Percentiles rank a stretch among this genome's conserved stretches.
These are phyloP conservation scores for Clonostachys byssicola DNA, from an alignment of 2,329 filamentous ascomycete genomes.

Conservation along the genomic window DNA sequence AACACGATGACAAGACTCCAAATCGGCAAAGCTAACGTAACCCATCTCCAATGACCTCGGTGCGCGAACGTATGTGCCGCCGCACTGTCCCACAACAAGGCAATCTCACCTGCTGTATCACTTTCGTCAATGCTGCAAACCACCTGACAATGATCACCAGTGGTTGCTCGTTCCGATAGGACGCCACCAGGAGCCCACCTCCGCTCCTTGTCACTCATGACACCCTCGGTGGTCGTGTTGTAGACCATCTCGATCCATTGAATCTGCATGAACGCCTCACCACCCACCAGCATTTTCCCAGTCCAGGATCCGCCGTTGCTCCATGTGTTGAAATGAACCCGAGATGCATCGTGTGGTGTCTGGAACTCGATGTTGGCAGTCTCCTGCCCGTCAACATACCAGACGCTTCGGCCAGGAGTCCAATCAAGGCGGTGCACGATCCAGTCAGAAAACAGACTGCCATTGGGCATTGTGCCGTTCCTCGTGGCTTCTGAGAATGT, in stretches of 20 bases:
- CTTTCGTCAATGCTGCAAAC: constrained; percentile 28
- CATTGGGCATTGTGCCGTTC: constrained; percentile 39
- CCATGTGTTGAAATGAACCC: constrained; percentile 57
- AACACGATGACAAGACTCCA: no score
- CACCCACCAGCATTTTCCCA: constrained; percentile 49
- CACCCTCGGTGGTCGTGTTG: constrained; percentile 26
- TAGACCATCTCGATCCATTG: constrained; percentile 61
- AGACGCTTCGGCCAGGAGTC: constrained; percentile 46
- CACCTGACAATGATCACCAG: constrained; percentile 10
- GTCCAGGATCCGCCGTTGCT: constrained; percentile 56
- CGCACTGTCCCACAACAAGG: constrained; percentile 1
- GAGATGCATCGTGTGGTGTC: constrained; percentile 45
- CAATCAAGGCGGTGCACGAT: constrained; percentile 57
- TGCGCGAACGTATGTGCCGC: constrained; percentile 5
- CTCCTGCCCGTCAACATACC: constrained; percentile 49
- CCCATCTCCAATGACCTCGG: no score
- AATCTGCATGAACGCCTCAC: constrained; percentile 50
- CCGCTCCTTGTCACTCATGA: constrained; percentile 1
- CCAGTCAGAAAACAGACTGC: constrained; percentile 47
- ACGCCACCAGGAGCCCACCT: constrained; percentile 4
- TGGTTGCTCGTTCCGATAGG: constrained; percentile 24
- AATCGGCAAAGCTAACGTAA: no score
- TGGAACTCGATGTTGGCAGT: constrained; percentile 50
- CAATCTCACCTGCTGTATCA: constrained; percentile 7
- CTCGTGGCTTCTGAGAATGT: constrained; percentile 39